phyloP scores from a whole-genome alignment of 176 grass and related monocot genomes.

The Carex kokanica region DNA sequence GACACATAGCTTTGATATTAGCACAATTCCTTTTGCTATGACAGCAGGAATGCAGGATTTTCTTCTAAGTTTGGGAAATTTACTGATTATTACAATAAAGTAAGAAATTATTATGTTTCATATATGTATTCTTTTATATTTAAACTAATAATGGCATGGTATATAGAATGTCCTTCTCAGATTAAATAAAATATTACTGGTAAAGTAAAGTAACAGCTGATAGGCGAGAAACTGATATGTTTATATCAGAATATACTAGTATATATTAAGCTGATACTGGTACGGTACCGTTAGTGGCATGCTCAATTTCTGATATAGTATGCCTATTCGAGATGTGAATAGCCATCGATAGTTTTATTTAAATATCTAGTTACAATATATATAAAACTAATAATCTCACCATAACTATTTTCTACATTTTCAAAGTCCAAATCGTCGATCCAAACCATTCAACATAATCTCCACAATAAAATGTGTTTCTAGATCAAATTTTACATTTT shows the following conservation, averaged over 20 bases:
- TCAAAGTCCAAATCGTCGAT: too few relatives aligned
- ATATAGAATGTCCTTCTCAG: not conserved
- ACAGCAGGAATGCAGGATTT: not conserved
- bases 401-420: too few relatives aligned
- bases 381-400: too few relatives aligned
- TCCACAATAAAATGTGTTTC: too few relatives aligned
- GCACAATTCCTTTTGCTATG: not conserved
- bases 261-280: not conserved
- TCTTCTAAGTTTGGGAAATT: not conserved
- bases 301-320: too few relatives aligned
- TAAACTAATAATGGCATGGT: not conserved
- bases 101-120: not conserved
- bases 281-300: not conserved
- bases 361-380: not conserved
- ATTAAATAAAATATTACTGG: not conserved
- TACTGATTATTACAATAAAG: not conserved
- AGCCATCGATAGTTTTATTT: too few relatives aligned
- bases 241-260: not conserved
- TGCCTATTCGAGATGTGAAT: too few relatives aligned
- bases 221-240: not conserved
- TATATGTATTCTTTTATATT: not conserved
- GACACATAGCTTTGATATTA: not conserved
- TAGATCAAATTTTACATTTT: too few relatives aligned
- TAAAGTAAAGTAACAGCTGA: not conserved
- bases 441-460: too few relatives aligned